Evolutionary conservation across 768 basidiomycete genomes (phyloP).

Genomic region (Harrya chromipes): DNA sequence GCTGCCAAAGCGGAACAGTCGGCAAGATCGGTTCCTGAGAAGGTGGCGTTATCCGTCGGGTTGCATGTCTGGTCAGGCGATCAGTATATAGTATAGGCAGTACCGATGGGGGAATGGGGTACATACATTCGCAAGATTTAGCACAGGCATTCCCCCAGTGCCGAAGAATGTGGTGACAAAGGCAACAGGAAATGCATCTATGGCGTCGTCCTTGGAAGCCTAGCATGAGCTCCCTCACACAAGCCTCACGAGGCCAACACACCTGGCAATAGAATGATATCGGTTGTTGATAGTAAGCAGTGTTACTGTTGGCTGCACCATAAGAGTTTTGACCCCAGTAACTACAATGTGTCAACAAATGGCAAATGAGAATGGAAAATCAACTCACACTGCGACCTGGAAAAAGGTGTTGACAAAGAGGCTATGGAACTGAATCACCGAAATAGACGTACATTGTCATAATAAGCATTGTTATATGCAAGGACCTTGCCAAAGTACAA

Average conservation of each 20-base stretch:
- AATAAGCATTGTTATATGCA: constrained; percentile 56
- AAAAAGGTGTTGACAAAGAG: constrained; percentile 5
- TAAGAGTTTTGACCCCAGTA: constrained; percentile 80
- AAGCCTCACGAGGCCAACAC: constrained; percentile 10
- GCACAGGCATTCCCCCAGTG: constrained; percentile 55
- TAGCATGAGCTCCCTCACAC: constrained; percentile 2
- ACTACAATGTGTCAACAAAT: constrained; percentile 30
- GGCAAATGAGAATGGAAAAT: not conserved
- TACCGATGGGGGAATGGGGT: not conserved
- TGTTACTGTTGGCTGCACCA: constrained; percentile 52
- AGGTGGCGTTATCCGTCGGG: constrained; percentile 36
- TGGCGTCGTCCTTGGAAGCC: constrained; percentile 51
- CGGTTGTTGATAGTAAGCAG: constrained; percentile 56
- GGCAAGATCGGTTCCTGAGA: constrained; percentile 40
- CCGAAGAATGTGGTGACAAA: constrained; percentile 67
- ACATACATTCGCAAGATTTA: constrained; percentile 67
- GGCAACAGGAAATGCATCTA: constrained; percentile 69
- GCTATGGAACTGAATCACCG: not conserved
- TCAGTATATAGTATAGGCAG: not conserved
- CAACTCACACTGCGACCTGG: constrained; percentile 55
- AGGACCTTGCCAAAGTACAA: constrained; percentile 15
- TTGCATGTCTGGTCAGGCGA: constrained; percentile 39
- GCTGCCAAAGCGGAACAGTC: constrained; percentile 39
- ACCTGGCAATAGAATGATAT: constrained; percentile 66
- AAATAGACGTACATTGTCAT: constrained; percentile 54